Percentiles rank a stretch among this genome's conserved stretches.
Evolutionary conservation across 2,329 filamentous ascomycete species (phyloP).

Genomic region (Alternaria alternata): DNA sequence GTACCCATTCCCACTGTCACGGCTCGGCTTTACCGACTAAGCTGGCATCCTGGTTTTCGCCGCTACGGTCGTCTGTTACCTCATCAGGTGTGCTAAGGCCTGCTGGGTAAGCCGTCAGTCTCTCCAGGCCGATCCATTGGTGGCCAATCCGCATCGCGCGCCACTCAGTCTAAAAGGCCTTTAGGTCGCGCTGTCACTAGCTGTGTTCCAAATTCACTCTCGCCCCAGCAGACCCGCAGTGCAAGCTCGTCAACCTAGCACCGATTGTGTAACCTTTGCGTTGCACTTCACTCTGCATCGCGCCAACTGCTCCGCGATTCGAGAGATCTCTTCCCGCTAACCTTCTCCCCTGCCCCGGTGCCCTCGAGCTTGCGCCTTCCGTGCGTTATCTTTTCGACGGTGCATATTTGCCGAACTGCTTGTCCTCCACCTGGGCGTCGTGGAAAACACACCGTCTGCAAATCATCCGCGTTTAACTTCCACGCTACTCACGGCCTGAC

Average conservation of each 20-base stretch:
- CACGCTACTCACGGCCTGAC: constrained; percentile 53
- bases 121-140: constrained; percentile 40
- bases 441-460: constrained; percentile 55
- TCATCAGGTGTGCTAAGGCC: constrained; percentile 48
- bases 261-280: constrained; percentile 48
- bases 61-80: constrained; percentile 45
- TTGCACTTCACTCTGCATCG: constrained; percentile 45
- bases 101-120: constrained; percentile 41
- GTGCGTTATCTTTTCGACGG: constrained; percentile 51
- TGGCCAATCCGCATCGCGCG: constrained; percentile 49
- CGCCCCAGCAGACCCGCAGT: constrained; percentile 32
- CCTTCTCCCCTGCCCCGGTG: constrained; percentile 37
- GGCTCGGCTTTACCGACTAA: constrained; percentile 48
- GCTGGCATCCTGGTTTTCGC: constrained; percentile 25
- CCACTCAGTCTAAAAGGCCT: constrained; percentile 38
- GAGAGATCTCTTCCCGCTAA: constrained; percentile 35
- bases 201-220: constrained; percentile 42
- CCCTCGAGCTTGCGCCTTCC: constrained; percentile 48
- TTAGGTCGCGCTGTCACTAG: constrained; percentile 44
- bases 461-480: constrained; percentile 59
- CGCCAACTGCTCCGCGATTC: constrained; percentile 49
- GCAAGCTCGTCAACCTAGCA: constrained; percentile 45
- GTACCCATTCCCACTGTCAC: constrained; percentile 42
- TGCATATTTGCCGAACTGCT: constrained; percentile 52
- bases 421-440: constrained; percentile 47